Conservation (phyloP, 2,329 filamentous ascomycete genomes). For the Arachnopeziza araneosa region DNA sequence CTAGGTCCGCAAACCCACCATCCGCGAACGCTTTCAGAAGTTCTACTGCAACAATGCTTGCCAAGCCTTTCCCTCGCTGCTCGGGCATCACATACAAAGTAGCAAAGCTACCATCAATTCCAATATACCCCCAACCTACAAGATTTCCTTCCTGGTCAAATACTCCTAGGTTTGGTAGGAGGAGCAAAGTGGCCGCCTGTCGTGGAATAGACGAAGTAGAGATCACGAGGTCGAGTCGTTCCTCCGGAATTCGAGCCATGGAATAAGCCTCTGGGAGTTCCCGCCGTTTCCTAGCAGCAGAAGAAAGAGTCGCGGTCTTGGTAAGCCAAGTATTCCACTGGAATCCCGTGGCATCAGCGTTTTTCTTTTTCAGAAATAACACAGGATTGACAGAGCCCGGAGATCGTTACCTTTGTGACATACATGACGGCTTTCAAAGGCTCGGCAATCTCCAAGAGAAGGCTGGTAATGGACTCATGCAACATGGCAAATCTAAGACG, state of each 20-base stretch:
- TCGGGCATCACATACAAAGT: slow-evolving; percentile 27
- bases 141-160: slow-evolving; percentile 13
- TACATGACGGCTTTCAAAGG: slow-evolving; percentile 10
- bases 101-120: slow-evolving; percentile 25
- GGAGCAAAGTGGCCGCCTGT: slow-evolving; percentile 18
- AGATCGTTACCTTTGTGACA: no score
- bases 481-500: slow-evolving; percentile 23
- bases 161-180: slow-evolving; percentile 23
- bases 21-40: slow-evolving; percentile 15
- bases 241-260: slow-evolving; percentile 19
- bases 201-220: slow-evolving; percentile 25
- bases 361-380: no score
- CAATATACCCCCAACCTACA: slow-evolving; percentile 28
- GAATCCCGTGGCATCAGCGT: no score
- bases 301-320: slow-evolving; percentile 1
- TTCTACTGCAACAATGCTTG: slow-evolving; percentile 21
- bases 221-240: slow-evolving; percentile 24
- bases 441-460: slow-evolving; percentile 9
- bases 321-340: slow-evolving; percentile 24
- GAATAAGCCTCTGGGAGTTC: slow-evolving; percentile 17
- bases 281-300: neutral
- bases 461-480: slow-evolving; percentile 13
- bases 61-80: slow-evolving; percentile 25
- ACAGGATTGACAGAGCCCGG: no score
- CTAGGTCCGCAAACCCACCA: slow-evolving; percentile 24